phyloP scores from a whole-genome alignment of 371 early-diverging fungal species.

The Rhizopus delemar region DNA sequence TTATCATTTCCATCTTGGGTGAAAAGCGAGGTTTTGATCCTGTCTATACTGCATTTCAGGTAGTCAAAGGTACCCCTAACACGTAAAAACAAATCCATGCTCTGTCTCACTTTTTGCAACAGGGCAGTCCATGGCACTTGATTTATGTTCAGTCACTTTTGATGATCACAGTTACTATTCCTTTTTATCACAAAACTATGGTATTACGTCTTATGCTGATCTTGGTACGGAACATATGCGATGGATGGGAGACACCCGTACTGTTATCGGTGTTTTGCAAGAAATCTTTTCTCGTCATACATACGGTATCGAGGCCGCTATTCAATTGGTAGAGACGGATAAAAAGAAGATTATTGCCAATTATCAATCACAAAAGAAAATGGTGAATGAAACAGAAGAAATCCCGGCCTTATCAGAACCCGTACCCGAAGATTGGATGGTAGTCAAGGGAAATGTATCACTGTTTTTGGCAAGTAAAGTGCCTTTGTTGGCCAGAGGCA shows the following conservation, averaged over 20 bases:
- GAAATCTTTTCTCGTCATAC: slow-evolving; percentile 47
- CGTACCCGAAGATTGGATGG: slow-evolving; percentile 54
- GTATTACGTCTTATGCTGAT: slow-evolving; percentile 66
- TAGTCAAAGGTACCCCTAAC: slow-evolving; percentile 53
- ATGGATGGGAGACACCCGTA: slow-evolving; percentile 69
- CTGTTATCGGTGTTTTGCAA: slow-evolving; percentile 50
- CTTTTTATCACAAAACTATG: slow-evolving; percentile 65
- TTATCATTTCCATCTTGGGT: slow-evolving; percentile 58
- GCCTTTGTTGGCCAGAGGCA: slow-evolving; percentile 57
- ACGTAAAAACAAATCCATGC: not conserved
- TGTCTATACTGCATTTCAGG: slow-evolving; percentile 50
- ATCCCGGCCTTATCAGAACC: slow-evolving; percentile 43
- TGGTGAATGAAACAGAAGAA: slow-evolving; percentile 20
- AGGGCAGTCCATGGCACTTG: slow-evolving; percentile 52
- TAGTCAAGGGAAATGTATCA: slow-evolving; percentile 45
- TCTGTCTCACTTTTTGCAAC: not conserved
- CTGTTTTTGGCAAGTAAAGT: slow-evolving; percentile 58
- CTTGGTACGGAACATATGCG: slow-evolving; percentile 62
- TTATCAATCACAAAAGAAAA: slow-evolving; percentile 30
- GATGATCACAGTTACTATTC: slow-evolving; percentile 55
- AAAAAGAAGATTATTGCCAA: slow-evolving; percentile 32
- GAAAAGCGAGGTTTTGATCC: slow-evolving; percentile 55
- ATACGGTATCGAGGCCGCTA: slow-evolving; percentile 48
- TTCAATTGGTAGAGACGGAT: slow-evolving; percentile 52
- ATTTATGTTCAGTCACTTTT: slow-evolving; percentile 63